A percentile compares a stretch with the other conserved stretches of the same genome.
phyloP scores from a whole-genome alignment of 441 rosid genomes.

The Aquilaria agallochum region DNA sequence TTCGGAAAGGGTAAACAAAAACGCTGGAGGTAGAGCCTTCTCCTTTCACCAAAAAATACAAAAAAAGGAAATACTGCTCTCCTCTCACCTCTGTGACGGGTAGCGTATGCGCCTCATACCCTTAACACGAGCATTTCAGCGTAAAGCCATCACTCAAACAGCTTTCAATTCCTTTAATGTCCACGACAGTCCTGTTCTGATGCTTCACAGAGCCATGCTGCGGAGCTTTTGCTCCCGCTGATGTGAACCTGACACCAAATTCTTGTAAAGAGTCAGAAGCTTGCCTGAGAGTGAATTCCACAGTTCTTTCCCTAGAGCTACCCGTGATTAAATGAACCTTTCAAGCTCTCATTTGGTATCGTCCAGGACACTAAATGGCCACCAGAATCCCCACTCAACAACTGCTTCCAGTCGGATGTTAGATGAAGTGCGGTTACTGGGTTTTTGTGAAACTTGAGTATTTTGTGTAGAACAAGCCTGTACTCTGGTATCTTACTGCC shows the following conservation, averaged over 20 bases:
- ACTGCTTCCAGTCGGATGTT: conserved; percentile 82
- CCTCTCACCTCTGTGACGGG: too few species aligned
- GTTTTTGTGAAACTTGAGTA: conserved; percentile 85
- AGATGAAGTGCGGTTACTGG: conserved; percentile 88
- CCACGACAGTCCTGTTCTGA: background rate
- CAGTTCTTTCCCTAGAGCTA: conserved; percentile 13
- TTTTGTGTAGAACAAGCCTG: conserved; percentile 81
- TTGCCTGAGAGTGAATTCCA: conserved; percentile 18
- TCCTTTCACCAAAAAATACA: too few species aligned
- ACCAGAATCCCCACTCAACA: conserved; percentile 86
- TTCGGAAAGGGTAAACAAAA: too few species aligned
- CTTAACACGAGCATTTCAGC: background rate
- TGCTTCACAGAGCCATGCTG: background rate
- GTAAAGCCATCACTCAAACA: conserved; percentile 27
- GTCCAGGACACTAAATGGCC: conserved; percentile 96
- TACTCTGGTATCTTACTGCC: conserved; percentile 71
- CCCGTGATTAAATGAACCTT: conserved; percentile 59
- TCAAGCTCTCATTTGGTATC: conserved; percentile 70
- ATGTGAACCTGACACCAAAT: conserved; percentile 7
- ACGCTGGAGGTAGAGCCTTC: too few species aligned
- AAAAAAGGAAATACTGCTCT: too few species aligned
- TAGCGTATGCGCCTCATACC: too few species aligned
- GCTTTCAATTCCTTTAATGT: conserved; percentile 7
- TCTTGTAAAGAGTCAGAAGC: conserved; percentile 19
- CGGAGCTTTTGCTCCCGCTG: background rate